These are phyloP conservation scores for Cenchrus purpureus DNA, from an alignment of 176 grass and related monocot genomes.

Conservation along the genomic window DNA sequence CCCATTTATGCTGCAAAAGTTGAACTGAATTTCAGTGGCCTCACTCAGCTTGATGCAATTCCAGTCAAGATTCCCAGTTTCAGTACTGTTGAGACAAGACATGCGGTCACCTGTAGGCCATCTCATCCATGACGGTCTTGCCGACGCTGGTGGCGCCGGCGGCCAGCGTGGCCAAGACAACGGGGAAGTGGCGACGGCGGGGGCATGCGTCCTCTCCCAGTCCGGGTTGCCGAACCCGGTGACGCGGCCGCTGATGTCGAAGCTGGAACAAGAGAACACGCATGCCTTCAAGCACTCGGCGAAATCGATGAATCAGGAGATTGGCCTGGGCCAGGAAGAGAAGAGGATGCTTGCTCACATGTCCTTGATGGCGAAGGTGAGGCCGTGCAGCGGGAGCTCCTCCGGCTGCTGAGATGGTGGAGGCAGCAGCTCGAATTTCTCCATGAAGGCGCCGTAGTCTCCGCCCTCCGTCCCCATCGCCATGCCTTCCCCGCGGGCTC, in stretches of 20 bases:
- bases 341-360: constrained; percentile 43
- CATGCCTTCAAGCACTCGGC: neutral
- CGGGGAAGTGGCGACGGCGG: constrained; percentile 64
- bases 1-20: constrained; percentile 70
- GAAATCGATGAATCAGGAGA: neutral
- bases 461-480: neutral
- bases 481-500: neutral
- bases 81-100: neutral
- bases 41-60: neutral
- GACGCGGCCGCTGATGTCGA: constrained; percentile 68
- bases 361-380: constrained; percentile 67
- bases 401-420: neutral
- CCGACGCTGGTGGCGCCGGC: constrained; percentile 77
- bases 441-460: constrained; percentile 57
- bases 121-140: constrained; percentile 93
- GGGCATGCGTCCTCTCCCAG: constrained; percentile 68
- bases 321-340: neutral
- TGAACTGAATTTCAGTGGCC: neutral
- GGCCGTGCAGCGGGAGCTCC: constrained; percentile 46
- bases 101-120: constrained; percentile 65
- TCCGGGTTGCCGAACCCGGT: constrained; percentile 85
- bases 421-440: constrained; percentile 44
- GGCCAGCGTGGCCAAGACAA: constrained; percentile 63
- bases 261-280: constrained; percentile 47
- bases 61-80: neutral